Conservation (phyloP, 2,329 filamentous ascomycete species). For the Penicillium sumatraense region DNA sequence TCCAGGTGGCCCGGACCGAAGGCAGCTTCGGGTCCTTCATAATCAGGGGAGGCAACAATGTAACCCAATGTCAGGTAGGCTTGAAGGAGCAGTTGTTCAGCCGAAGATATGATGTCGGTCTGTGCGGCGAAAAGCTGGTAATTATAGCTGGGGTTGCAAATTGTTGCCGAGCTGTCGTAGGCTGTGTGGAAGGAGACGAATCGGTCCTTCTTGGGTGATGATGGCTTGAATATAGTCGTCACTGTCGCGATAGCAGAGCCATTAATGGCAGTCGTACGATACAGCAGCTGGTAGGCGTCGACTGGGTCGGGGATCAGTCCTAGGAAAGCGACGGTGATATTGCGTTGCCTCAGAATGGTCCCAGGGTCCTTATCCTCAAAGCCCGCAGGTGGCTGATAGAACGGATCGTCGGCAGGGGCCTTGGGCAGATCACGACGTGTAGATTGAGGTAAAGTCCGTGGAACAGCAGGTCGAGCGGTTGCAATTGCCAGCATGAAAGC, state of each 20-base stretch:
- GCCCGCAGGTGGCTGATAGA: constrained; percentile 32
- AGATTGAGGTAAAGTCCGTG: not conserved
- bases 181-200: constrained; percentile 52
- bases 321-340: constrained; percentile 24
- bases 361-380: constrained; percentile 28
- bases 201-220: constrained; percentile 24
- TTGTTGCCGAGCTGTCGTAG: constrained; percentile 33
- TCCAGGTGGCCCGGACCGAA: constrained; percentile 48
- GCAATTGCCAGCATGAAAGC: constrained; percentile 13
- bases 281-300: constrained; percentile 44
- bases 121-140: constrained; percentile 39
- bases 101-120: constrained; percentile 39
- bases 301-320: constrained; percentile 29
- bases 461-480: constrained; percentile 14
- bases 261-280: constrained; percentile 46
- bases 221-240: constrained; percentile 46
- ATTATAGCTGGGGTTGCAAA: constrained; percentile 34
- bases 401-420: constrained; percentile 27
- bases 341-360: constrained; percentile 28
- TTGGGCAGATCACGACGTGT: constrained; percentile 6
- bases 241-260: constrained; percentile 45
- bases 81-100: constrained; percentile 37
- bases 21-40: constrained; percentile 52
- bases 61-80: constrained; percentile 50
- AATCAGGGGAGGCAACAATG: constrained; percentile 55